phyloP scores from a whole-genome alignment of 306 rosid genomes.

The Spatholobus suberectus region DNA sequence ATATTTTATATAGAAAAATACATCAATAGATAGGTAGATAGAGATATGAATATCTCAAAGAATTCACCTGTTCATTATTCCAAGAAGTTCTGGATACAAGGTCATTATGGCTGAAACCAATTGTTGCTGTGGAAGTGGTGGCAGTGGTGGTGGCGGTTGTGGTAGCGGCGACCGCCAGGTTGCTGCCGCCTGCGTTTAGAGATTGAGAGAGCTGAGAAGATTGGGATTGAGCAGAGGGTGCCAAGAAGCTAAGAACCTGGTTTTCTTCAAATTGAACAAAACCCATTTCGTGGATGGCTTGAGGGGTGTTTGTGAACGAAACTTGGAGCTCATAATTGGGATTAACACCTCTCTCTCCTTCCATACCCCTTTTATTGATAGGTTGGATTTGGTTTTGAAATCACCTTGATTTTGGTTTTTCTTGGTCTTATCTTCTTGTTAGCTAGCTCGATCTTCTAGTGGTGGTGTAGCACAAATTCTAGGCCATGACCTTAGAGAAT shows the following conservation, averaged over 20 bases:
- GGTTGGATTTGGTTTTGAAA: constrained; percentile 21
- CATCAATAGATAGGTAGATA: background rate
- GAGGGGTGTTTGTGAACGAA: constrained; percentile 66
- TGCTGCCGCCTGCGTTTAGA: background rate
- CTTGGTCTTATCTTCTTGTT: background rate
- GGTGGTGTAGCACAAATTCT: background rate
- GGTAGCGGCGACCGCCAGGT: background rate
- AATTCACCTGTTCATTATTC: constrained; percentile 70
- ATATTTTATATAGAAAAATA: background rate
- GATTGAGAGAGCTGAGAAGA: constrained; percentile 51
- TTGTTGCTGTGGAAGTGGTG: background rate
- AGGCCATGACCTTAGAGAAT: background rate
- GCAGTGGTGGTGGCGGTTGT: constrained; percentile 32
- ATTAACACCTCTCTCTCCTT: constrained; percentile 60
- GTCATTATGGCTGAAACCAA: constrained; percentile 59
- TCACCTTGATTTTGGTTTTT: constrained; percentile 17
- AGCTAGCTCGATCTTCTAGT: constrained; percentile 5
- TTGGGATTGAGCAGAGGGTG: constrained; percentile 59
- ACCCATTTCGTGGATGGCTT: constrained; percentile 69
- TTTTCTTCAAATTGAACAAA: constrained; percentile 81
- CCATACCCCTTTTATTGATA: constrained; percentile 54
- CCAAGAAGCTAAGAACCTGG: constrained; percentile 83
- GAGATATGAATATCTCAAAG: background rate
- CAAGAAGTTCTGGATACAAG: constrained; percentile 67
- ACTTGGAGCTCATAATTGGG: constrained; percentile 68